Percentiles rank a stretch among this genome's conserved stretches.
These are phyloP conservation scores for Sporobolomyces roseus DNA, from an alignment of 768 basidiomycete species.

Conservation along the genomic window DNA sequence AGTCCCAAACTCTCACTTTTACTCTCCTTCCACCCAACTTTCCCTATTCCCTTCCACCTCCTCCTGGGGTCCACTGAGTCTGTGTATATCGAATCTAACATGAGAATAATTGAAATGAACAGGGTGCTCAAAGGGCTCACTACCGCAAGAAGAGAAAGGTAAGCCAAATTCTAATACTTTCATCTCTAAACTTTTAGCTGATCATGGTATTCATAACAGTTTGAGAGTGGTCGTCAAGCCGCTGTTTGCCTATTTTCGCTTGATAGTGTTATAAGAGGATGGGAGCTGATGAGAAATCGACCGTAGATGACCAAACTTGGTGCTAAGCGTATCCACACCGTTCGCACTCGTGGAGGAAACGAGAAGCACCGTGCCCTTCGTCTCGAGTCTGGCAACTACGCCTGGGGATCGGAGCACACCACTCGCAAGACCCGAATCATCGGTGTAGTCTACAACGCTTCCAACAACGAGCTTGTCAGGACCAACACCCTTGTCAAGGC, in stretches of 20 bases:
- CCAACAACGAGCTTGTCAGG: slow-evolving; percentile 99
- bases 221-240: slow-evolving; percentile 97
- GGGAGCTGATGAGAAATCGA: not conserved
- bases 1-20: too few relatives aligned
- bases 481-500: slow-evolving; percentile 99
- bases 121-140: slow-evolving; percentile 76
- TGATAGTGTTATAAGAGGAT: not conserved
- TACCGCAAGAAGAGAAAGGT: slow-evolving; percentile 48
- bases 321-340: slow-evolving; percentile 86
- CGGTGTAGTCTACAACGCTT: slow-evolving; percentile 95
- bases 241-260: slow-evolving; percentile 51
- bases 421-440: slow-evolving; percentile 96
- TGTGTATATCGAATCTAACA: too few relatives aligned
- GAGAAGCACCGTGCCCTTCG: slow-evolving; percentile 91
- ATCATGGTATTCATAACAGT: slow-evolving; percentile 76
- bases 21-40: slow-evolving; percentile 34
- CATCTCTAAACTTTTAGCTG: too few relatives aligned
- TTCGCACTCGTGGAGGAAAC: slow-evolving; percentile 94
- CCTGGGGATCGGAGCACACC: slow-evolving; percentile 92
- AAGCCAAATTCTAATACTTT: too few relatives aligned
- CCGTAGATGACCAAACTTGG: slow-evolving; percentile 84
- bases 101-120: too few relatives aligned
- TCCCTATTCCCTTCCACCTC: not conserved
- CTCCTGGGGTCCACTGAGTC: too few relatives aligned
- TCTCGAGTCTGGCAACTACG: slow-evolving; percentile 95